Evolutionary conservation across 768 basidiomycete species (phyloP).

Genomic region (Daedalea quercina): DNA sequence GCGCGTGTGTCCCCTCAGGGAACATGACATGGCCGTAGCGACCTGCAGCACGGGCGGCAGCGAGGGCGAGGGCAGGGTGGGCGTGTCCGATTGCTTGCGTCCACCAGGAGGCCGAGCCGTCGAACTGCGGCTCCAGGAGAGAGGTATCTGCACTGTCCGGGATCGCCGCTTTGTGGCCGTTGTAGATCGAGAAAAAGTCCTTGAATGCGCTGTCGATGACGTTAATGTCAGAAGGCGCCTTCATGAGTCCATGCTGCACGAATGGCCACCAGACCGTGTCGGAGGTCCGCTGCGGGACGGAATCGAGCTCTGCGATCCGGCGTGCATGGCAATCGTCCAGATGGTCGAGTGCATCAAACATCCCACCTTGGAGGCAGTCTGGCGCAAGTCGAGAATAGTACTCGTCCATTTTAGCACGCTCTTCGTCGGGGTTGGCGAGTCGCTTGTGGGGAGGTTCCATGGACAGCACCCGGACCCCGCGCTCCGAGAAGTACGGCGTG

Average conservation of each 20-base stretch:
- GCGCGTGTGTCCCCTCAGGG: conserved; percentile 80
- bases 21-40: conserved; percentile 98
- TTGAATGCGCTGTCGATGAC: conserved; percentile 87
- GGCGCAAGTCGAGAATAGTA: conserved; percentile 61
- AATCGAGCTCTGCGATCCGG: conserved; percentile 68
- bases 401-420: conserved; percentile 48
- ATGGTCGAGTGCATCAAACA: conserved; percentile 44
- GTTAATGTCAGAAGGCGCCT: conserved; percentile 66
- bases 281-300: conserved; percentile 73
- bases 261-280: conserved; percentile 96
- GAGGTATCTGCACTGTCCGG: conserved; percentile 19
- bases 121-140: conserved; percentile 59
- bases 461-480: conserved; percentile 48
- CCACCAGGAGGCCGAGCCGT: conserved; percentile 98
- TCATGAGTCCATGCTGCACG: conserved; percentile 78
- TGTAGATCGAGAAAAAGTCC: conserved; percentile 80
- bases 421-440: conserved; percentile 34
- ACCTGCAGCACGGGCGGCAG: conserved; percentile 85
- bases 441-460: conserved; percentile 54
- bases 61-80: conserved; percentile 66
- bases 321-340: conserved; percentile 56
- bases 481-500: conserved; percentile 68
- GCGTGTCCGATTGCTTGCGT: conserved; percentile 90
- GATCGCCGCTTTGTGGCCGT: conserved; percentile 18
- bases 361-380: conserved; percentile 25